These are phyloP conservation scores for Eucalyptus leucophloia DNA, from an alignment of 345 rosid genomes.

Conservation along the genomic window DNA sequence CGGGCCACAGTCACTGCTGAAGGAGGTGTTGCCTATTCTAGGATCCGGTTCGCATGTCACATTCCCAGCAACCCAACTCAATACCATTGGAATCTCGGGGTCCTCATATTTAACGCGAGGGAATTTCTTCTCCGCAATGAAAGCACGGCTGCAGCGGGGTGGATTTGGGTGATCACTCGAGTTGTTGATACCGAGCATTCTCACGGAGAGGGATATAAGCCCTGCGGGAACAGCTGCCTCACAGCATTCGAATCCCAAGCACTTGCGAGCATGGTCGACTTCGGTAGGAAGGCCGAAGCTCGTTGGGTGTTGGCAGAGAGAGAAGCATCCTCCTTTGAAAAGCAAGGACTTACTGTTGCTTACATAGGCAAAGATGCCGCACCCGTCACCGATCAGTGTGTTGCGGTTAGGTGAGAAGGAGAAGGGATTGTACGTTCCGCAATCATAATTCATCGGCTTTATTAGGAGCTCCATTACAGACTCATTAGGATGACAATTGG, in stretches of 20 bases:
- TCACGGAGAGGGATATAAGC: not conserved
- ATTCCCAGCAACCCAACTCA: conserved; percentile 1
- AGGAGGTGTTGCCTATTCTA: not conserved
- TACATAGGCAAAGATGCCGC: not conserved
- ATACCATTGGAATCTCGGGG: not conserved
- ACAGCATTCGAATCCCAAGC: conserved; percentile 2
- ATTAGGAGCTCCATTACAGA: not conserved
- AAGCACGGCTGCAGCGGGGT: not conserved
- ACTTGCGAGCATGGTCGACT: not conserved
- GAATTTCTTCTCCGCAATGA: not conserved
- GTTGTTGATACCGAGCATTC: not conserved
- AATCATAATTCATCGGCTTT: not conserved
- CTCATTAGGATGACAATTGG: not conserved
- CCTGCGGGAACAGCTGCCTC: not conserved
- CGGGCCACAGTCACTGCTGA: not conserved
- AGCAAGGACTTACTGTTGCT: not conserved
- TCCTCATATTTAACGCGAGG: not conserved
- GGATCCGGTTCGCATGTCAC: not conserved
- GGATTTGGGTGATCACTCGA: not conserved
- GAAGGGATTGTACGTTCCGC: not conserved
- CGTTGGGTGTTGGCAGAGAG: not conserved
- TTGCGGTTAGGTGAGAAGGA: not conserved
- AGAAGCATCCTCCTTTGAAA: not conserved
- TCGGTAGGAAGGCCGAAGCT: not conserved
- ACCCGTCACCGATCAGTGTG: not conserved